Evolutionary conservation across 2,329 filamentous ascomycete species (phyloP), one percentile per base, ranked within the genome.

Genomic region (Escovopsis weberi): DNA sequence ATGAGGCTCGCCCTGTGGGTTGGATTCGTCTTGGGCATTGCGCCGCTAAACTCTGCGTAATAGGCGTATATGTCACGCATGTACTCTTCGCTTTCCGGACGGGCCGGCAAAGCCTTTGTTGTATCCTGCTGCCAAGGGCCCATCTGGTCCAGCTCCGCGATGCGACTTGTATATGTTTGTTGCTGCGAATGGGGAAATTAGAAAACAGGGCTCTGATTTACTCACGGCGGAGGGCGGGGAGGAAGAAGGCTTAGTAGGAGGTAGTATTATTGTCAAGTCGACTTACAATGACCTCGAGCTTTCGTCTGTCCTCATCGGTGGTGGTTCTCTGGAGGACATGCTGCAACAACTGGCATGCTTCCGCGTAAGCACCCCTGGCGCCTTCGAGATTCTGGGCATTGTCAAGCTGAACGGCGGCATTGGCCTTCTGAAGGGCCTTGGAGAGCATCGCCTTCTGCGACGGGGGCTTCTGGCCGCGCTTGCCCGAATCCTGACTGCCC

Each of bases 361-460:
- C 91, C 10, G 75, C 71, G 58, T 98, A 98, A 12, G 89, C 87
- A 54, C 86, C 78, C 57, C 93, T 80, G 15, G 91, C 91, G 35
- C 85, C 87, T 58, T 89, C 85, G 48, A 91, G 89, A 56, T 96
- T 94, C 55, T 91, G 85, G 12, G 86, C 87, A 72, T 95, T 96
- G 63, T 98, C 91, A 35, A 98, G 74, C 51, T 95, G 75, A 26
- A 98, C 91, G 19, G 91, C 91, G 11, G 85, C 89, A 56, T 98
- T 95, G 40, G 91, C 91, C 64, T 95, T 94, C 58, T 94, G 83
- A 43, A 98, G 67, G 1, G 91, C 91, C 53, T 84, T 85, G n/a
- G 89, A 94, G 33, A 98, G 72, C 88, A 96, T 96, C 10, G 81
- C 84, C 67, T 95, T 96, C 59, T 96, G 83, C 1, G 83, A 86